These are phyloP conservation scores for Penicillium lividum DNA, from an alignment of 495 filamentous ascomycete species.

Conservation along the genomic window DNA sequence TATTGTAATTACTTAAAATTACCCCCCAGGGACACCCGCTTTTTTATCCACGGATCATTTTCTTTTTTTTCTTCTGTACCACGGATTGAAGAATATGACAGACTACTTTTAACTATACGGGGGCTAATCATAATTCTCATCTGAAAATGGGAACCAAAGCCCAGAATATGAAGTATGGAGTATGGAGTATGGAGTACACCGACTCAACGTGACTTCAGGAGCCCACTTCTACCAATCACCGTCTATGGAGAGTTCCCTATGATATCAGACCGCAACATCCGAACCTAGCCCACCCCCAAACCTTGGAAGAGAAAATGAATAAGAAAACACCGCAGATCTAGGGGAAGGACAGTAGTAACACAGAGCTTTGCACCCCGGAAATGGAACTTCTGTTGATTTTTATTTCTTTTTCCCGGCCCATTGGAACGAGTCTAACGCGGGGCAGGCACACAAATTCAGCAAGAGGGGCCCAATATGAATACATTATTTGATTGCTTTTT, in stretches of 20 bases:
- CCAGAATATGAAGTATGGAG: neutral
- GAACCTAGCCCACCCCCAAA: neutral
- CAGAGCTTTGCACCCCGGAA: neutral
- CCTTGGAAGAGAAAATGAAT: neutral
- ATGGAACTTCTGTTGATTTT: neutral
- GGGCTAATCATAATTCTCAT: too few relatives aligned
- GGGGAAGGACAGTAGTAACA: neutral
- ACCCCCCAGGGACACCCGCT: too few relatives aligned
- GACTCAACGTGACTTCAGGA: conserved; percentile 1
- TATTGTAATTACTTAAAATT: too few relatives aligned
- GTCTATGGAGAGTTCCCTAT: neutral
- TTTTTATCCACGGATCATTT: too few relatives aligned
- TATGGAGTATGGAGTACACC: neutral
- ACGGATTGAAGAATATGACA: too few relatives aligned
- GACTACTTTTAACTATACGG: too few relatives aligned
- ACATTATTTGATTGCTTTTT: conserved; percentile 11
- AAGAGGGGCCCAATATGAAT: conserved; percentile 4
- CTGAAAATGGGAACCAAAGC: neutral
- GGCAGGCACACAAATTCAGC: conserved; percentile 11
- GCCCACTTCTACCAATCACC: neutral
- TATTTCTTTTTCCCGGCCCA: conserved; percentile 1
- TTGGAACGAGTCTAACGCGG: conserved; percentile 6
- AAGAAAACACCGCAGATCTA: neutral
- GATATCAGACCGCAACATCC: conserved; percentile 7
- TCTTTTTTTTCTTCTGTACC: too few relatives aligned